Evolutionary conservation across 192 early-diverging fungal genomes (phyloP), one percentile per base, ranked within the genome.

Genomic region (Pilobolus umbonatus): DNA sequence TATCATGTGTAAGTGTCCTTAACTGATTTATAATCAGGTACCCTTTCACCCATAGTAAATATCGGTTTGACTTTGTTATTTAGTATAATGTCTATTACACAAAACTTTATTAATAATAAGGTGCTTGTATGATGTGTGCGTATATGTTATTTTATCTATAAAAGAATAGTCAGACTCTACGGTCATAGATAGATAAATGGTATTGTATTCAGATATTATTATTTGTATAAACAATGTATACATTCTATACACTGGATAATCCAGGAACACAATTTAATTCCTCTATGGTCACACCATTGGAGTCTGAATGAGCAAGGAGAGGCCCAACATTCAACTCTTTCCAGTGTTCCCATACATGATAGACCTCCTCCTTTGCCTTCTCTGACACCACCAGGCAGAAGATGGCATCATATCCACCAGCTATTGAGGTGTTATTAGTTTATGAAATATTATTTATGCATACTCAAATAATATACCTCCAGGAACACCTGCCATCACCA

Each of bases 351-450:
- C 87, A 92, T 48, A 88, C 68, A 1, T 58, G 25, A 43, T 80
- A 84, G 19, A 90, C 82, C 14, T 61, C 66, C 28, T 52, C 30
- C 48, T 72, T 72, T 4, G 83, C 71, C 6, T 63, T 68, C 0
- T 78, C 73, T 8, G 80, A 79, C 10, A 91, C 44, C 29, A 80
- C 76, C 39, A 99, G 77, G 55, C 90, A 93, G 66, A 92, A 96
- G 58, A 99, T 97, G 6, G 97, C 97, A 71, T 99, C 97, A 54
- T 83, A 98, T 4, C 97, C 97, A 38, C 97, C 97, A 48, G 96
- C 94, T 88, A 64, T 22, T 26, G 5, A n/a, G n/a, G n/a, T n/a
- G n/a, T 38, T 28, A 60, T n/a, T 5, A 40, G 45, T 28, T n/a
- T 38, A 26, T 48, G 34, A 44, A 44, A 26, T 29, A 28, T 31